These are phyloP conservation scores for Chlamydomonas sp. DNA, from an alignment of 139 green algal genomes.

Conservation along the genomic window DNA sequence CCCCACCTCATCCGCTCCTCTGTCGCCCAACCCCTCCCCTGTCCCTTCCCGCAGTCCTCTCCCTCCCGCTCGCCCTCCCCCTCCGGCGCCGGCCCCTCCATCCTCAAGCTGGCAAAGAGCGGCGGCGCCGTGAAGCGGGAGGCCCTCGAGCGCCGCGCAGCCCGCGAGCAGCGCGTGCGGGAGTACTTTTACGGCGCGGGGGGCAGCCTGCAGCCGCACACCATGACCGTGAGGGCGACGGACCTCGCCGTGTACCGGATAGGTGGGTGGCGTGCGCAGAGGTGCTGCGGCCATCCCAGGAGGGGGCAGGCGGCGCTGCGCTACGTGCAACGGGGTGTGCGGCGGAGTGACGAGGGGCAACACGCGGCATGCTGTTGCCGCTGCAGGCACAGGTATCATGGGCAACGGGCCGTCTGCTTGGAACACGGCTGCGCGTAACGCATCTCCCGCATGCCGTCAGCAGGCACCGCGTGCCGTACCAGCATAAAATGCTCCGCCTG, in stretches of 20 bases:
- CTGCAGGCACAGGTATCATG: too few relatives aligned
- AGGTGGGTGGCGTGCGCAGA: constrained; percentile 35
- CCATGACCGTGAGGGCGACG: constrained; percentile 58
- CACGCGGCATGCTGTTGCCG: neutral
- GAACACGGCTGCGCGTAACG: too few relatives aligned
- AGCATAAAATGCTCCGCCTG: too few relatives aligned
- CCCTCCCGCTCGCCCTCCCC: neutral
- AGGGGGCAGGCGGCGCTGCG: too few relatives aligned
- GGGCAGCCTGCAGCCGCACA: constrained; percentile 55
- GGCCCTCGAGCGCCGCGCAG: constrained; percentile 55
- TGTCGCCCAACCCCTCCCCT: too few relatives aligned
- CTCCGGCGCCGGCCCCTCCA: constrained; percentile 10
- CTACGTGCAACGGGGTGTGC: neutral
- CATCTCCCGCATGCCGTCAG: too few relatives aligned
- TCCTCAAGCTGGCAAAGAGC: constrained; percentile 86
- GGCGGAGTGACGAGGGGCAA: neutral
- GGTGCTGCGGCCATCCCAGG: neutral
- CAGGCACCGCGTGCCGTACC: too few relatives aligned
- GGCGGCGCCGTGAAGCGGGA: constrained; percentile 85
- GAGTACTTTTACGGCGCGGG: constrained; percentile 94
- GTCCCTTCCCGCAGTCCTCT: neutral
- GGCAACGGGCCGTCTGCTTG: too few relatives aligned
- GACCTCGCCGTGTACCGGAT: constrained; percentile 82
- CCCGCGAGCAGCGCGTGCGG: constrained; percentile 67
- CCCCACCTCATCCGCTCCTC: neutral